Conservation (phyloP, 805 yeast genomes). For the Wilhelminamyces savonicus region DNA sequence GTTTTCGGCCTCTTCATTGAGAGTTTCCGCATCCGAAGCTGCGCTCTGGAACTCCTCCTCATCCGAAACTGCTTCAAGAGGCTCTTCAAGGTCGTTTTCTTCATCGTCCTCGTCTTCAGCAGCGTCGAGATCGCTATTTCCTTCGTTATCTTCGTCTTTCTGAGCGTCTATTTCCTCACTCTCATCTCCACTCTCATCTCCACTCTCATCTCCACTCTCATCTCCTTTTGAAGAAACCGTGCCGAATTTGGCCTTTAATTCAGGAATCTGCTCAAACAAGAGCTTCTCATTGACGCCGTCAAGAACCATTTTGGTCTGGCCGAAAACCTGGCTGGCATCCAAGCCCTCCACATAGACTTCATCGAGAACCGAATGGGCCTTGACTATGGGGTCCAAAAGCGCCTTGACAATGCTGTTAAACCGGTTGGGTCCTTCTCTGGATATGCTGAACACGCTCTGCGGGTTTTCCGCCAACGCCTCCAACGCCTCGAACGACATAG, state of each 20-base stretch:
- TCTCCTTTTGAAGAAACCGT: conserved; percentile 1
- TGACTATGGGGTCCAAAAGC: conserved; percentile 54
- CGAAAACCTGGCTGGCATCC: conserved; percentile 89
- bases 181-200: conserved; percentile 11
- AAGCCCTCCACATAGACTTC: conserved; percentile 80
- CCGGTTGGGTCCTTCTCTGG: conserved; percentile 1
- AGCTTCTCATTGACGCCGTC: conserved; percentile 70
- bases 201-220: conserved; percentile 4
- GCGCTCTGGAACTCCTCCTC: conserved; percentile 7
- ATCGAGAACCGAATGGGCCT: conserved; percentile 59
- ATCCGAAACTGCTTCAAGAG: conserved; percentile 13
- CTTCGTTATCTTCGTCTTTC: conserved; percentile 4
- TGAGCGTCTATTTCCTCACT: conserved; percentile 6
- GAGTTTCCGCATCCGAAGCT: background rate
- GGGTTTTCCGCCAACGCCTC: conserved; percentile 16
- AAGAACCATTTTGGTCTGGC: conserved; percentile 79
- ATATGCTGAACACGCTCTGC: conserved; percentile 13
- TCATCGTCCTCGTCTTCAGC: conserved; percentile 18
- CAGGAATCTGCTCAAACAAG: conserved; percentile 50
- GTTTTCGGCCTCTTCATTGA: conserved; percentile 2
- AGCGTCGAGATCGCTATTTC: conserved; percentile 10
- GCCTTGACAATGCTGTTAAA: conserved; percentile 37
- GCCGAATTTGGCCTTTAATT: conserved; percentile 33
- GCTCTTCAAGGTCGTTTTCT: conserved; percentile 10
- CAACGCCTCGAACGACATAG: conserved; percentile 17